Evolutionary conservation across 1,284 basidiomycete species (phyloP), one percentile per base, ranked within the genome.

Genomic region (Rhizopogon hawkerae): DNA sequence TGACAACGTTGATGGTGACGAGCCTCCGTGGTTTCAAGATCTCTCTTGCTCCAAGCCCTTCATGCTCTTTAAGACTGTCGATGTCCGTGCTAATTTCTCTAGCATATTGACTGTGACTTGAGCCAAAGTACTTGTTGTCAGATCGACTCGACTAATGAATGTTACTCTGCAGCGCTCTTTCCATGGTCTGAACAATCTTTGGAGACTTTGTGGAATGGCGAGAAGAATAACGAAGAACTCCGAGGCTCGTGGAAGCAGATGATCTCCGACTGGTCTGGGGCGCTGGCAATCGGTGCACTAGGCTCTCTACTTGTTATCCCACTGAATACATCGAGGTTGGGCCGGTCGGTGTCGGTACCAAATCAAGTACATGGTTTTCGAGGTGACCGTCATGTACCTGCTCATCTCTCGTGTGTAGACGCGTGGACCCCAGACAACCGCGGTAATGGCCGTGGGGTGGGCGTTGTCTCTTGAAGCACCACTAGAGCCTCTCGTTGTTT

Each of bases 121-220:
- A 63, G 38, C 16, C 6, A 21, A 29, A 31, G 43, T 8, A 13
- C 8, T 26, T 33, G 29, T 29, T 35, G 29, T 13, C 44, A 64
- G 63, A 57, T 67, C 39, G 14, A 49, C 26, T 65, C 58, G 35
- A 44, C 61, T 26, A 56, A 54, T 3, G 50, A 60, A 24, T 56
- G 59, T n/a, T 54, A 66, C 51, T 65, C 61, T 42, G 54, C 77
- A 6, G 71, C 78, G 3, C 65, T 73, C 34, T 85, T 85, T 56
- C 83, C 83, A 5, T 85, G 82, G 79, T 65, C 66, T 13, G 50
- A 63, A 10, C 55, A 69, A 10, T 79, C 81, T 5, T 54, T 76
- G 14, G 57, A 61, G 2, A 63, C 57, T 1, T 63, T 84, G 5
- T 82, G 76, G 76, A 62, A 66, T 16, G 75, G 75, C n/a, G 54